A percentile compares a stretch with the other conserved stretches of the same genome.
Conservation (phyloP, 2,329 filamentous ascomycete species). For the Penicillium sp. region DNA sequence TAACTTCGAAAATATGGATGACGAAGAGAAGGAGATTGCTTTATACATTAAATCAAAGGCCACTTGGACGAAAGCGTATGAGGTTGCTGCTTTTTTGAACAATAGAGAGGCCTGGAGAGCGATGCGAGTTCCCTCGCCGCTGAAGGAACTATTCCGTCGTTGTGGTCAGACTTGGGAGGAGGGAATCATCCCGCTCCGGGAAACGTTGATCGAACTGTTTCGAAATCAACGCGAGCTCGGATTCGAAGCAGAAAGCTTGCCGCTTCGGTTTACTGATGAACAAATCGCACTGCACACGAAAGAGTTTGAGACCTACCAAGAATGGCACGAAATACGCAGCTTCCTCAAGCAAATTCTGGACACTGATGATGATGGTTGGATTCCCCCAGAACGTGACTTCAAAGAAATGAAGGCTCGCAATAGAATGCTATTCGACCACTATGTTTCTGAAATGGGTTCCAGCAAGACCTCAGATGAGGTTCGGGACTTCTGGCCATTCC, state of each 20-base stretch:
- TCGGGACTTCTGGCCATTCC: conserved; percentile 3
- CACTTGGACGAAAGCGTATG: conserved; percentile 25
- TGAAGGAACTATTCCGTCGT: conserved; percentile 24
- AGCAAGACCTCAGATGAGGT: conserved; percentile 2
- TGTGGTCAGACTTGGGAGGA: conserved; percentile 23
- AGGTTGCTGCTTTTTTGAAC: conserved; percentile 17
- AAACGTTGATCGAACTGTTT: conserved; percentile 25
- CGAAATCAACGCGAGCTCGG: conserved; percentile 20
- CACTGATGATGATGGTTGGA: conserved; percentile 25
- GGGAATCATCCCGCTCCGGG: conserved; percentile 28
- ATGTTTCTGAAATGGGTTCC: conserved; percentile 2
- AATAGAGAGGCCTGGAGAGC: conserved; percentile 14
- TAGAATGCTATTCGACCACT: conserved; percentile 14
- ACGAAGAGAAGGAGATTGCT: conserved; percentile 15
- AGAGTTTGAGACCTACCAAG: conserved; percentile 25
- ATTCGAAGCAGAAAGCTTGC: conserved; percentile 21
- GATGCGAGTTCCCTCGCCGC: background rate
- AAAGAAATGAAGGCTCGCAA: conserved; percentile 20
- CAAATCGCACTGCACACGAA: conserved; percentile 16
- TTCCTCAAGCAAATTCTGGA: conserved; percentile 22
- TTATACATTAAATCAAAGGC: conserved; percentile 5
- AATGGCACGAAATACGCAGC: conserved; percentile 23
- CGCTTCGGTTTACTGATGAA: conserved; percentile 1
- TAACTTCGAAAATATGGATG: conserved; percentile 19
- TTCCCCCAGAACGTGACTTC: conserved; percentile 16